Evolutionary conservation across 1,284 basidiomycete genomes (phyloP).

Genomic region (Abortiporus biennis): DNA sequence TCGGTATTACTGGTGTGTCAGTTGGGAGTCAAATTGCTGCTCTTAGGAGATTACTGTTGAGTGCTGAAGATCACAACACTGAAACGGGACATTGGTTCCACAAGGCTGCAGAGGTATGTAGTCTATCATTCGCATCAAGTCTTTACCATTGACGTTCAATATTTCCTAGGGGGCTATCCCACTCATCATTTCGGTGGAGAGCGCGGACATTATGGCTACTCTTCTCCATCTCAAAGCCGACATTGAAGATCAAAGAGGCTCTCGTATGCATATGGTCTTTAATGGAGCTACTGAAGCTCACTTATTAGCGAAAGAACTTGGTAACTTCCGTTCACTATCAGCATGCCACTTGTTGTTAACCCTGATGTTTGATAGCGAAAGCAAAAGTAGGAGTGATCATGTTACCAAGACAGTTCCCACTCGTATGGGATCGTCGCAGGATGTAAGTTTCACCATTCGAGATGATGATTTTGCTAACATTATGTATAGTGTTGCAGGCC

Average conservation of each 20-base stretch:
- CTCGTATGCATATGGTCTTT: conserved; percentile 61
- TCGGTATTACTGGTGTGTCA: too few species aligned
- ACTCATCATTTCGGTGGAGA: conserved; percentile 59
- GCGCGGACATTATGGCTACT: conserved; percentile 71
- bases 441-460: conserved; percentile 22
- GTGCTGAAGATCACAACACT: conserved; percentile 35
- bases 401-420: conserved; percentile 46
- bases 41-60: conserved; percentile 41
- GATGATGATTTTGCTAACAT: background rate
- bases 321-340: conserved; percentile 19
- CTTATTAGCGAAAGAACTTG: conserved; percentile 70
- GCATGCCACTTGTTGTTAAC: conserved; percentile 25
- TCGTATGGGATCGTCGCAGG: conserved; percentile 44
- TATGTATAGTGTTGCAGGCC: conserved; percentile 39
- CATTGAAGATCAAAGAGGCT: conserved; percentile 55
- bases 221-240: conserved; percentile 71
- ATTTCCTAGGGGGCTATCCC: conserved; percentile 41
- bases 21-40: conserved; percentile 49
- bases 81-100: conserved; percentile 46
- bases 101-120: conserved; percentile 52
- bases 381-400: conserved; percentile 51
- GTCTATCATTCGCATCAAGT: background rate
- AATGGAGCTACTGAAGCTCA: conserved; percentile 73
- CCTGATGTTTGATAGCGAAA: conserved; percentile 27
- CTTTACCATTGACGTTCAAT: conserved; percentile 31